A percentile compares a stretch with the other conserved stretches of the same genome.
These are phyloP conservation scores for Calonectria honghensis DNA, from an alignment of 2,329 filamentous ascomycete genomes.

Conservation along the genomic window DNA sequence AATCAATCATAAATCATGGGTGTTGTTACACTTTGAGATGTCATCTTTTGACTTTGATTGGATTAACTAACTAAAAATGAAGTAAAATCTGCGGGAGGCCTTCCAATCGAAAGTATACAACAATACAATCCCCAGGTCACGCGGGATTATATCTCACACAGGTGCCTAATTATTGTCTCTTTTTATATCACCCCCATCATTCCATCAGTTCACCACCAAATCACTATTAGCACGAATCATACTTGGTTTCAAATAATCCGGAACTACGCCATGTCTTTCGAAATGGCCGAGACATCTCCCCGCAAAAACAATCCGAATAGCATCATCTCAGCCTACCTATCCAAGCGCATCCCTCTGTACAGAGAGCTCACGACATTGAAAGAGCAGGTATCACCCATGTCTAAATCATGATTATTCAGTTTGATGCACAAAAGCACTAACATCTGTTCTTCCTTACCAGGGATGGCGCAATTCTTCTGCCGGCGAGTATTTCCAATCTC, in stretches of 20 bases:
- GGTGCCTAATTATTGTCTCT: neutral
- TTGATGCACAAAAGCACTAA: neutral
- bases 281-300: neutral
- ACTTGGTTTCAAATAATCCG: neutral
- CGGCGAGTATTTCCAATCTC: neutral
- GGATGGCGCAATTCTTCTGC: neutral
- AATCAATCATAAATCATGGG: neutral
- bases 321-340: constrained; percentile 2
- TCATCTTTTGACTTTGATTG: neutral
- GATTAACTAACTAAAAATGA: neutral
- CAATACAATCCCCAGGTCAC: neutral
- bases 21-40: neutral
- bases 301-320: neutral
- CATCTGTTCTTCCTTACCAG: neutral
- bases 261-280: neutral
- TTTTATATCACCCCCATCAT: neutral
- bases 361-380: neutral
- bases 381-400: neutral
- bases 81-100: neutral
- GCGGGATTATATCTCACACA: neutral
- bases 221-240: neutral
- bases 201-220: neutral
- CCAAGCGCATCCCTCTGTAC: neutral
- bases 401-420: neutral
- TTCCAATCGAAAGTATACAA: neutral